phyloP scores from a whole-genome alignment of 1,284 basidiomycete genomes.

The Tilletia horrida region DNA sequence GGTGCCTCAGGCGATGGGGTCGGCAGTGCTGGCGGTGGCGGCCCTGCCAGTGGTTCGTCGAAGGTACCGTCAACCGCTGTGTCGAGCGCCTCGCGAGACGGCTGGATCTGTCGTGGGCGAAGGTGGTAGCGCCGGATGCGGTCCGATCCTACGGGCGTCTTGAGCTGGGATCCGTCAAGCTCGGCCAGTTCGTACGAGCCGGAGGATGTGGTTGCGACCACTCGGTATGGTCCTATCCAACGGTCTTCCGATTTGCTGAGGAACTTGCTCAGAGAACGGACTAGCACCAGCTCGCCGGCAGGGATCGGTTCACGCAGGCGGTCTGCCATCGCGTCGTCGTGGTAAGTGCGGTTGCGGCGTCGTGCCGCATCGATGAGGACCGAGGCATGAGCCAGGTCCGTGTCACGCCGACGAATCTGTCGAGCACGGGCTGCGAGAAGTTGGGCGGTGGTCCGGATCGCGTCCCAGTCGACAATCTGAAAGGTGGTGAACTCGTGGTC shows the following conservation, averaged over 20 bases:
- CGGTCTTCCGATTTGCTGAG: neutral
- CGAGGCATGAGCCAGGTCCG: neutral
- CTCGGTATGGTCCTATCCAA: neutral
- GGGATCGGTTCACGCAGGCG: neutral
- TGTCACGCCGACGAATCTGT: neutral
- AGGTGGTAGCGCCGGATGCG: too few relatives aligned
- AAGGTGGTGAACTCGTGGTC: conserved; percentile 2
- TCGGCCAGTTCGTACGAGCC: too few relatives aligned
- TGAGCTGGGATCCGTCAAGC: too few relatives aligned
- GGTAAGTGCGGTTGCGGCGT: neutral
- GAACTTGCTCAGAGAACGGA: neutral
- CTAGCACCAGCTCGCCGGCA: neutral
- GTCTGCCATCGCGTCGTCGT: neutral
- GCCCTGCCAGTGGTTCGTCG: too few relatives aligned
- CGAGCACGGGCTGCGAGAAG: neutral
- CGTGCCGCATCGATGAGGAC: neutral
- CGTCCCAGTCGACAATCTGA: neutral
- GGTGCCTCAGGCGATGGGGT: too few relatives aligned
- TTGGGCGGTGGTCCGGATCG: neutral
- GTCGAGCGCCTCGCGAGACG: too few relatives aligned
- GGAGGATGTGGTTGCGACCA: too few relatives aligned
- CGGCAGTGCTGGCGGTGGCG: too few relatives aligned
- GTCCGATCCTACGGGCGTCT: too few relatives aligned
- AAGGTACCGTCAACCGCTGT: too few relatives aligned
- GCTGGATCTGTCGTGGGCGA: too few relatives aligned